Percentiles rank a stretch among this genome's conserved stretches.
Conservation (phyloP, 1,284 basidiomycete genomes). For the Pseudozyma hubeiensis region DNA sequence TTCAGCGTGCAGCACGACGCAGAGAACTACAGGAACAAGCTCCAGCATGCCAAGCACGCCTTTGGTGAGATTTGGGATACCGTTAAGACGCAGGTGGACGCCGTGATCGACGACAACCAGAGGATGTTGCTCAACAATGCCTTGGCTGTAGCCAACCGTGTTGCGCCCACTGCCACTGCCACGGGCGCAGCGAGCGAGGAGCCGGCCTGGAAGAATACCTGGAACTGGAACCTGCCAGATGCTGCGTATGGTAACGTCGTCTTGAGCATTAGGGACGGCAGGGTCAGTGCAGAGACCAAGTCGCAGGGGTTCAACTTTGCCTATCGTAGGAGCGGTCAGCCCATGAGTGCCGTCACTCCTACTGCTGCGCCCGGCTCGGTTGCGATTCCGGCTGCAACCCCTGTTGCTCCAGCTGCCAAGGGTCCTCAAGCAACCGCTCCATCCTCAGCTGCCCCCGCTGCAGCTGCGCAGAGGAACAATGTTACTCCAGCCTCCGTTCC, state of each 20-base stretch:
- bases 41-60: slow-evolving; percentile 80
- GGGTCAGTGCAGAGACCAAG: slow-evolving; percentile 90
- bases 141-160: slow-evolving; percentile 82
- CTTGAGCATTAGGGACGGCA: slow-evolving; percentile 88
- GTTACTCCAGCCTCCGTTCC: slow-evolving; percentile 2
- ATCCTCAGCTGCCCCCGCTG: slow-evolving; percentile 1
- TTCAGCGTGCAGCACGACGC: slow-evolving; percentile 92
- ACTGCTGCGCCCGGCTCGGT: slow-evolving; percentile 13
- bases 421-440: not conserved
- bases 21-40: slow-evolving; percentile 87
- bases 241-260: slow-evolving; percentile 90
- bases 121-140: slow-evolving; percentile 89
- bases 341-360: slow-evolving; percentile 42
- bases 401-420: slow-evolving; percentile 14
- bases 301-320: slow-evolving; percentile 97
- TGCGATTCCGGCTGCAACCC: slow-evolving; percentile 2
- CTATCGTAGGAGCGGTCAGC: slow-evolving; percentile 76
- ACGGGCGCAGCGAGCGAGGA: slow-evolving; percentile 78
- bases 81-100: slow-evolving; percentile 90
- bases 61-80: slow-evolving; percentile 94
- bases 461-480: slow-evolving; percentile 4
- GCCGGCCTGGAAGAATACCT: slow-evolving; percentile 75
- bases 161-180: slow-evolving; percentile 75
- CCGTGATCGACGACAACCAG: slow-evolving; percentile 91
- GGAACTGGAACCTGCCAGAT: slow-evolving; percentile 97